phyloP scores from a whole-genome alignment of 2,329 filamentous ascomycete species.

The Ascochyta pisi region DNA sequence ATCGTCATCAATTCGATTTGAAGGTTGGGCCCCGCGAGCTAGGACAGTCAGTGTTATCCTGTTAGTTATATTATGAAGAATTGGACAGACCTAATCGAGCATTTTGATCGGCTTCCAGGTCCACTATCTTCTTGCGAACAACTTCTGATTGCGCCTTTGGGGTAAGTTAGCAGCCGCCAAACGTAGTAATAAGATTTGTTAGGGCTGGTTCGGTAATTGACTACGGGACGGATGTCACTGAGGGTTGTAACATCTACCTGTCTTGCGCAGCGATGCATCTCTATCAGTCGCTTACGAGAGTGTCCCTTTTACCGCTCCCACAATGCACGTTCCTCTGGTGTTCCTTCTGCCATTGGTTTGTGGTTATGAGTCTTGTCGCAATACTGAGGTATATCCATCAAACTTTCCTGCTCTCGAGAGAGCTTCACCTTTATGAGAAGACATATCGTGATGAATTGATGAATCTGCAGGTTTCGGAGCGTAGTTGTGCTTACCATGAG shows the following conservation, averaged over 20 bases:
- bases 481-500: conserved; percentile 52
- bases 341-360: background rate
- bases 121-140: conserved; percentile 41
- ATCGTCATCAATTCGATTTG: conserved; percentile 52
- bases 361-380: background rate
- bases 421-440: background rate
- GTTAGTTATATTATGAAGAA: background rate
- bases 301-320: background rate
- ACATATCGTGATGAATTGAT: conserved; percentile 12
- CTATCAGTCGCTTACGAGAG: background rate
- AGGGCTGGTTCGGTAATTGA: background rate
- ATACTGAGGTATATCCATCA: background rate
- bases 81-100: conserved; percentile 34
- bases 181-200: background rate
- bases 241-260: background rate
- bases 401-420: background rate
- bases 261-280: background rate
- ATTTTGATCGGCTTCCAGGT: conserved; percentile 39
- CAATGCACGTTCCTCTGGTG: background rate
- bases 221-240: no score
- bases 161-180: background rate
- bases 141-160: conserved; percentile 40
- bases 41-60: conserved; percentile 9
- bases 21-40: conserved; percentile 47
- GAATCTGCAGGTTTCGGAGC: background rate